Evolutionary conservation across 2,329 filamentous ascomycete species (phyloP).

Genomic region (Ophiognomonia clavigignenti-juglandacearum): DNA sequence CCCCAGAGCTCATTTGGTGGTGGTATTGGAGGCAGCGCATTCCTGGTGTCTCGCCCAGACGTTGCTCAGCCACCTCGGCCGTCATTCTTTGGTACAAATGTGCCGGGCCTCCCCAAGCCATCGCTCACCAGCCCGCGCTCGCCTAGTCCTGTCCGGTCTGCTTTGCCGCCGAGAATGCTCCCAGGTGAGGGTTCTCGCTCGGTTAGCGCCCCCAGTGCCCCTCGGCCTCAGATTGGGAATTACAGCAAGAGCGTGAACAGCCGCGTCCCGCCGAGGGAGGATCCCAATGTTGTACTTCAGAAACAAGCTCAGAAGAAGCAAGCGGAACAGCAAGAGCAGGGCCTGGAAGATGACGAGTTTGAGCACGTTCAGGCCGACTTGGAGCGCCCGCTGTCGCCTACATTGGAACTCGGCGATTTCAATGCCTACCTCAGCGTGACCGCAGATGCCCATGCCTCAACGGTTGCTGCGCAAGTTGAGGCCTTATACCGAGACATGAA

Average conservation of each 20-base stretch:
- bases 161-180: conserved; percentile 45
- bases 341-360: conserved; percentile 63
- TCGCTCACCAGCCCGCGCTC: conserved; percentile 60
- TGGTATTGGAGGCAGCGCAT: conserved; percentile 39
- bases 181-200: conserved; percentile 49
- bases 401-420: conserved; percentile 61
- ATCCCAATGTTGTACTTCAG: conserved; percentile 45
- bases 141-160: conserved; percentile 63
- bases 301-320: conserved; percentile 48
- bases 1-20: conserved; percentile 56
- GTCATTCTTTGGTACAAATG: conserved; percentile 51
- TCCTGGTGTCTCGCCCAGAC: conserved; percentile 40
- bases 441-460: conserved; percentile 48
- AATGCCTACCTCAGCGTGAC: conserved; percentile 55
- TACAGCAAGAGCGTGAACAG: conserved; percentile 34
- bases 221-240: conserved; percentile 23
- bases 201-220: conserved; percentile 49
- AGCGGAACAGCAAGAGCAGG: conserved; percentile 51
- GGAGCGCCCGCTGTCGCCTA: conserved; percentile 57
- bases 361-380: conserved; percentile 65
- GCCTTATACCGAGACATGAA: conserved; percentile 76
- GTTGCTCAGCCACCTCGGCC: conserved; percentile 35
- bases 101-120: conserved; percentile 51
- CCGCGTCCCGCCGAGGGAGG: conserved; percentile 35
- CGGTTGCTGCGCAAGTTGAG: conserved; percentile 56